Evolutionary conservation across 2,329 filamentous ascomycete genomes (phyloP).

Genomic region (Endothia cerciana): DNA sequence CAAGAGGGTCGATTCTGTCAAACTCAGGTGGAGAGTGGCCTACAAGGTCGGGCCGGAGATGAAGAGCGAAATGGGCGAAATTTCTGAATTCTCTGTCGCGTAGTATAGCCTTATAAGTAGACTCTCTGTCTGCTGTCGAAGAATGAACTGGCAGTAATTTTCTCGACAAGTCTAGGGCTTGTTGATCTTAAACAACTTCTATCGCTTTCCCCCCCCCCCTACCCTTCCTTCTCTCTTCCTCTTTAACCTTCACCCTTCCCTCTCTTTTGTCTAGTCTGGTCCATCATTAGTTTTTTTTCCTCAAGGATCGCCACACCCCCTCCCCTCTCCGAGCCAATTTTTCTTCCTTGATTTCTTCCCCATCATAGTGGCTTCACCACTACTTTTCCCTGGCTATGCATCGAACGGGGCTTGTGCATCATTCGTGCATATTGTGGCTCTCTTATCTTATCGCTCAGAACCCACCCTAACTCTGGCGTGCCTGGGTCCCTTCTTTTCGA

Average conservation of each 20-base stretch:
- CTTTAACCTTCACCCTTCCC: neutral
- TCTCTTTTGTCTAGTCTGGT: neutral
- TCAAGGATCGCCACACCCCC: too few relatives aligned
- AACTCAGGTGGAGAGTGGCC: slow-evolving; percentile 85
- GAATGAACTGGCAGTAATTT: slow-evolving; percentile 1
- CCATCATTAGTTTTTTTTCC: too few relatives aligned
- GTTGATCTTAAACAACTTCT: neutral
- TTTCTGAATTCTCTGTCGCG: slow-evolving; percentile 76
- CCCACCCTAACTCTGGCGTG: neutral
- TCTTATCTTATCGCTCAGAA: slow-evolving; percentile 5
- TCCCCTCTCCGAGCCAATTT: neutral
- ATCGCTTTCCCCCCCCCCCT: neutral
- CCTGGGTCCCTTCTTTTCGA: neutral
- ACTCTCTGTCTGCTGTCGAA: neutral
- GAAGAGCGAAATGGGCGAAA: slow-evolving; percentile 82
- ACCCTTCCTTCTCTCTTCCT: too few relatives aligned
- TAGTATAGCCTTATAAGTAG: slow-evolving; percentile 39
- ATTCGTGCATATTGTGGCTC: slow-evolving; percentile 1
- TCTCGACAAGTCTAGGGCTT: neutral
- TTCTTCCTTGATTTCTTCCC: too few relatives aligned
- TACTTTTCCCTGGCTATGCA: neutral
- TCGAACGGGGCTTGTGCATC: neutral
- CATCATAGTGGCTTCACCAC: neutral
- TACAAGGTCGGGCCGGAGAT: slow-evolving; percentile 72
- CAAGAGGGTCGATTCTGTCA: slow-evolving; percentile 76